A percentile compares a stretch with the other conserved stretches of the same genome.
phyloP scores from a whole-genome alignment of 2,329 filamentous ascomycete genomes.

The Exophiala sp. region DNA sequence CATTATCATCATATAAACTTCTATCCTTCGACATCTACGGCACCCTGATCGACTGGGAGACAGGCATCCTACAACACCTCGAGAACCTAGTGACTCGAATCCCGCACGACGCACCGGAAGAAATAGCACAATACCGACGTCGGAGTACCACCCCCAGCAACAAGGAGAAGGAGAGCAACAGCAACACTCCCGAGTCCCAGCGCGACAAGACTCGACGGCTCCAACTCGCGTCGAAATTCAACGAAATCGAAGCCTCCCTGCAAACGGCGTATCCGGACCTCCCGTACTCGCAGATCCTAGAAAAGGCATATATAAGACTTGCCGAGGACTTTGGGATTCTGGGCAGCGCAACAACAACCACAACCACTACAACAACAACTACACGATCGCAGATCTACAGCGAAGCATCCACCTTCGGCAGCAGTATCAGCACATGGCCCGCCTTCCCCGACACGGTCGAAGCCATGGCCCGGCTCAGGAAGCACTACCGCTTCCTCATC shows the following conservation, averaged over 20 bases:
- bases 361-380: too few species aligned
- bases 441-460: slow-evolving; percentile 54
- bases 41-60: slow-evolving; percentile 72
- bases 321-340: slow-evolving; percentile 9
- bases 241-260: slow-evolving; percentile 44
- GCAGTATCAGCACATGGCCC: slow-evolving; percentile 47
- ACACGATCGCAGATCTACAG: slow-evolving; percentile 6
- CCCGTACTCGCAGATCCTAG: slow-evolving; percentile 56
- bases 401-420: slow-evolving; percentile 44
- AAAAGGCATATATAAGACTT: slow-evolving; percentile 9
- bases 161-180: not conserved
- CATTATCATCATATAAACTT: slow-evolving; percentile 32
- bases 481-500: slow-evolving; percentile 49
- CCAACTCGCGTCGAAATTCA: slow-evolving; percentile 18
- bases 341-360: too few species aligned
- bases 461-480: slow-evolving; percentile 46
- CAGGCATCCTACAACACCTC: slow-evolving; percentile 55
- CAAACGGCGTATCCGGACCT: slow-evolving; percentile 51
- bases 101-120: slow-evolving; percentile 5
- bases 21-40: slow-evolving; percentile 75
- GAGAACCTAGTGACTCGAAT: slow-evolving; percentile 24
- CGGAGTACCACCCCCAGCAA: not conserved
- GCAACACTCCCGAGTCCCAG: too few species aligned
- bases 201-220: too few species aligned
- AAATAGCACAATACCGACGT: slow-evolving; percentile 7